These are phyloP conservation scores for Penicillium sp. DNA, from an alignment of 2,329 filamentous ascomycete species.

Conservation along the genomic window DNA sequence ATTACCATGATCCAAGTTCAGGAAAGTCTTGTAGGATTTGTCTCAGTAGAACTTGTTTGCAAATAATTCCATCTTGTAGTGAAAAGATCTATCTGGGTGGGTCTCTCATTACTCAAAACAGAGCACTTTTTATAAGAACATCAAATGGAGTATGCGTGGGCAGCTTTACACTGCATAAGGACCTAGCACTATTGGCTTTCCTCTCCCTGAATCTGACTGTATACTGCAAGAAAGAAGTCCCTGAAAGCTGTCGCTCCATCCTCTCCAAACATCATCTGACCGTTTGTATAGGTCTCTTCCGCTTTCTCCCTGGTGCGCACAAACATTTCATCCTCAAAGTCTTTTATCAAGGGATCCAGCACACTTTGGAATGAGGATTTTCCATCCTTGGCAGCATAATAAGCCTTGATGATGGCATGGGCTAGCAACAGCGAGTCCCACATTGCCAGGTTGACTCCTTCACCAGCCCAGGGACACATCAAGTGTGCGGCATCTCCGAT, in stretches of 20 bases:
- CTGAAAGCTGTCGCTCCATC: slow-evolving; percentile 18
- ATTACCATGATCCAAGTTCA: too few relatives aligned
- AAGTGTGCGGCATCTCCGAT: slow-evolving; percentile 30
- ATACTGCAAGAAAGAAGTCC: slow-evolving; percentile 6
- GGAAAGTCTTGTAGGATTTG: neutral
- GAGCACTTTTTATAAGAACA: neutral
- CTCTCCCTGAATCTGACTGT: neutral
- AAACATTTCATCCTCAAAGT: slow-evolving; percentile 19
- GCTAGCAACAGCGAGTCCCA: slow-evolving; percentile 22
- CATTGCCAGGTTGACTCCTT: slow-evolving; percentile 30
- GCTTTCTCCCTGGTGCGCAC: slow-evolving; percentile 17
- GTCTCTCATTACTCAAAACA: neutral
- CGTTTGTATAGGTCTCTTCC: slow-evolving; percentile 21
- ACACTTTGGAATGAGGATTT: slow-evolving; percentile 2
- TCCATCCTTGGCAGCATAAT: slow-evolving; percentile 2
- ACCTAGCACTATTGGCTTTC: too few relatives aligned
- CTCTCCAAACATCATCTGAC: slow-evolving; percentile 21
- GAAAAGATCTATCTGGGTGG: neutral
- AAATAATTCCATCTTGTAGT: neutral
- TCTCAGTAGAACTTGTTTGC: neutral
- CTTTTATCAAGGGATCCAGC: slow-evolving; percentile 15
- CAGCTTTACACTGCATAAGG: too few relatives aligned
- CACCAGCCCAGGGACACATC: slow-evolving; percentile 28
- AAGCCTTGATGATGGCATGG: slow-evolving; percentile 15
- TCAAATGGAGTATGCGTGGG: neutral